phyloP scores from a whole-genome alignment of 345 rosid species.

The Corchorus capsularis region DNA sequence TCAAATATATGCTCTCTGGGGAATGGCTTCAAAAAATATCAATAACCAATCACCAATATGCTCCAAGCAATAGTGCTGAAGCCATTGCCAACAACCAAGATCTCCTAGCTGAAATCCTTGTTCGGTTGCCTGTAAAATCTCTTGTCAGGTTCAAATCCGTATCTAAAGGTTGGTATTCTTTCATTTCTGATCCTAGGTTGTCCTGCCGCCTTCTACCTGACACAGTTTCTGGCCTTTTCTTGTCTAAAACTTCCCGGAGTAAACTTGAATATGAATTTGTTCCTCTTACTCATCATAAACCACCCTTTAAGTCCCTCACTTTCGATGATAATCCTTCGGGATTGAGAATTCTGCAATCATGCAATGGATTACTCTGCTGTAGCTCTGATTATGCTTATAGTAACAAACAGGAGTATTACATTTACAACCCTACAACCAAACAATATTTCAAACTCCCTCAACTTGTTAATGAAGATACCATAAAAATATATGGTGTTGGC shows the following conservation, averaged over 20 bases:
- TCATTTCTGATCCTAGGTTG: conserved; percentile 21
- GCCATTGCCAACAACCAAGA: conserved; percentile 21
- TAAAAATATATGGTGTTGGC: too few species aligned
- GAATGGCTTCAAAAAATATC: neutral
- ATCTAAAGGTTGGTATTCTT: conserved; percentile 31
- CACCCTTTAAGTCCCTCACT: neutral
- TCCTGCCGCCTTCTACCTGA: neutral
- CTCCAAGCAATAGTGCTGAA: conserved; percentile 6
- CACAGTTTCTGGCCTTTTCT: neutral
- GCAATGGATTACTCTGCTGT: neutral
- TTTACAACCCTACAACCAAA: conserved; percentile 9
- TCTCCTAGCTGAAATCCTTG: conserved; percentile 28
- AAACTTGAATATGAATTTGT: neutral
- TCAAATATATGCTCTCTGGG: neutral
- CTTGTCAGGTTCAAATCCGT: conserved; percentile 35
- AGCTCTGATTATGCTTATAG: neutral
- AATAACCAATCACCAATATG: neutral
- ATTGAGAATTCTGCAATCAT: neutral
- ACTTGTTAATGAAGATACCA: too few species aligned
- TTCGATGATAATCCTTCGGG: neutral
- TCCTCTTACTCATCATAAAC: neutral
- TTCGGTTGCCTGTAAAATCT: conserved; percentile 30
- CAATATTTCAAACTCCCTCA: neutral
- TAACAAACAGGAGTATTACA: neutral
- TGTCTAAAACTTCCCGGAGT: neutral